A percentile compares a stretch with the other conserved stretches of the same genome.
These are phyloP conservation scores for Paramecium caudatum DNA, from an alignment of 73 alveolate species.

Conservation along the genomic window DNA sequence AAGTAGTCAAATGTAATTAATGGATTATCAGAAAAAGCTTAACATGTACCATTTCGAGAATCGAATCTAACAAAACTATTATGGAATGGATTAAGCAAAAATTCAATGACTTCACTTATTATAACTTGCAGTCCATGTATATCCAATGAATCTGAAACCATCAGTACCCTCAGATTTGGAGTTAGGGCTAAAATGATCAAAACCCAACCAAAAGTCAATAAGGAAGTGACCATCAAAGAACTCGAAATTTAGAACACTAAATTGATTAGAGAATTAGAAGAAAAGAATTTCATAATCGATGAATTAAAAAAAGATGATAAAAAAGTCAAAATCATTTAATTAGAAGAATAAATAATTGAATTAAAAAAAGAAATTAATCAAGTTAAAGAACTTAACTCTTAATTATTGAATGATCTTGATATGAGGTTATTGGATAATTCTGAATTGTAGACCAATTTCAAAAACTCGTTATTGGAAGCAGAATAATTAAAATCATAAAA, in stretches of 20 bases:
- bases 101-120: constrained; percentile 94
- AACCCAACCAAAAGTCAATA: constrained; percentile 86
- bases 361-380: not conserved
- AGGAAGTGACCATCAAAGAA: constrained; percentile 86
- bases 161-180: constrained; percentile 95
- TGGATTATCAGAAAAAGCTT: constrained; percentile 73
- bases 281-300: constrained; percentile 1
- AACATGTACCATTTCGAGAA: constrained; percentile 89
- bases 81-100: constrained; percentile 97
- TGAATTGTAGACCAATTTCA: not conserved
- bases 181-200: constrained; percentile 96
- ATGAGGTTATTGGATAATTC: not conserved
- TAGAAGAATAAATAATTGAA: not conserved
- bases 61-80: constrained; percentile 97
- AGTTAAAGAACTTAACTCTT: constrained; percentile 18
- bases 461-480: not conserved
- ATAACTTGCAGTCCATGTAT: constrained; percentile 88
- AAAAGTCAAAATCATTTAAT: not conserved
- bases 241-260: constrained; percentile 56
- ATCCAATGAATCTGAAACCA: constrained; percentile 93
- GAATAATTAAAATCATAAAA: not conserved
- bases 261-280: constrained; percentile 32
- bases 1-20: constrained; percentile 70
- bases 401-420: not conserved
- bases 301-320: constrained; percentile 29